phyloP scores from a whole-genome alignment of 108 stramenopile species.

The Conticribra guillardii region DNA sequence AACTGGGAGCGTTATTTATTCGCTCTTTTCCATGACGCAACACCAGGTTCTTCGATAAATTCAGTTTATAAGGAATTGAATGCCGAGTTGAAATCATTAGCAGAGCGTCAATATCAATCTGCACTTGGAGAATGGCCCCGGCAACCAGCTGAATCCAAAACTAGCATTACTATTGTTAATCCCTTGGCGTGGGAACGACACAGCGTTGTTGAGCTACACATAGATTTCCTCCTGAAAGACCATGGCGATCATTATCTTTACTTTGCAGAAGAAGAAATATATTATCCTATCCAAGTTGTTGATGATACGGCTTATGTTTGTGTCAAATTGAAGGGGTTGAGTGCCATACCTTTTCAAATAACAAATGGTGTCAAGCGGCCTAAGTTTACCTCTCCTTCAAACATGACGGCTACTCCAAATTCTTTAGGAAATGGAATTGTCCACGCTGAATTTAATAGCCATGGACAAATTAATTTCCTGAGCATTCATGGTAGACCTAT shows the following conservation, averaged over 20 bases:
- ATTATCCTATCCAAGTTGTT: neutral
- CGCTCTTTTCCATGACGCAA: constrained; percentile 11
- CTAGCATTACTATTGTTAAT: constrained; percentile 4
- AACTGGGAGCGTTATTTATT: constrained; percentile 14
- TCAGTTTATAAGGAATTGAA: constrained; percentile 13
- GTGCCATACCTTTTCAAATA: neutral
- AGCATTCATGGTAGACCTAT: neutral
- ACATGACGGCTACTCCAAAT: constrained; percentile 5
- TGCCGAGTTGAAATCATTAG: neutral
- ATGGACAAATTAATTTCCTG: neutral
- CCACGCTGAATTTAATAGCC: constrained; percentile 2
- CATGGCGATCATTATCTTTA: neutral
- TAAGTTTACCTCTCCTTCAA: neutral
- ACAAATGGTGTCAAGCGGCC: neutral
- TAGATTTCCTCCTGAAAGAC: neutral
- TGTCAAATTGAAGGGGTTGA: constrained; percentile 6
- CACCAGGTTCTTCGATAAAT: constrained; percentile 12
- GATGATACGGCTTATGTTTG: neutral
- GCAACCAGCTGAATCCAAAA: neutral
- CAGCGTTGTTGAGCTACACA: neutral
- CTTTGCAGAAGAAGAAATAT: neutral
- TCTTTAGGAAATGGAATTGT: constrained; percentile 10
- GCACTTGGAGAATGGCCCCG: constrained; percentile 10
- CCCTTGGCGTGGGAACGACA: constrained; percentile 8
- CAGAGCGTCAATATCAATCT: constrained; percentile 5